phyloP scores from a whole-genome alignment of 768 basidiomycete genomes.

The Auriscalpium microsporum region DNA sequence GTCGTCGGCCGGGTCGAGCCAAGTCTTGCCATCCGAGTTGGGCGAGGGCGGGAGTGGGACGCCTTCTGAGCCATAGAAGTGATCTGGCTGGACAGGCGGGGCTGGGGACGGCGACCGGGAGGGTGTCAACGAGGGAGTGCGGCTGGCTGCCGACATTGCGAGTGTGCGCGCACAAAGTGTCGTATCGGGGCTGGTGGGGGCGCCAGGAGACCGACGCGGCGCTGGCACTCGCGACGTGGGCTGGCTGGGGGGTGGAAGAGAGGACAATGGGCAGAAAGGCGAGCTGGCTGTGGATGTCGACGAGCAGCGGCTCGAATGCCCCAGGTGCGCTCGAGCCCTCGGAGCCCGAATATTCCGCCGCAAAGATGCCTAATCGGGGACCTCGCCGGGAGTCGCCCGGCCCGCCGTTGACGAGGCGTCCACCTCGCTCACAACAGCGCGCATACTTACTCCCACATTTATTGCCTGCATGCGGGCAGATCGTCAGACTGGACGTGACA shows the following conservation, averaged over 20 bases:
- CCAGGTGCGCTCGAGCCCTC: not conserved
- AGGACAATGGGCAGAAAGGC: not conserved
- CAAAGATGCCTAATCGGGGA: not conserved
- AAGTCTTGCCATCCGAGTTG: slow-evolving; percentile 50
- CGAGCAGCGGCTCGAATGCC: not conserved
- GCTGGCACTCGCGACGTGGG: no score
- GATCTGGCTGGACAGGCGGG: slow-evolving; percentile 62
- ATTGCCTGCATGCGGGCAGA: no score
- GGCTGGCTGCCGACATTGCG: slow-evolving; percentile 13
- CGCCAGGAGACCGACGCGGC: not conserved
- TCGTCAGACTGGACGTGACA: no score
- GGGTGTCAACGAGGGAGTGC: slow-evolving; percentile 27
- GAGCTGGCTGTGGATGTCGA: not conserved
- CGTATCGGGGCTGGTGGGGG: not conserved
- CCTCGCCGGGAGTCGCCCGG: no score
- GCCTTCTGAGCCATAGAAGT: slow-evolving; percentile 63
- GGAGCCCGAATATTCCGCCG: not conserved
- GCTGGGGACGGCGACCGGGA: slow-evolving; percentile 41
- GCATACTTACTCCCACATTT: no score
- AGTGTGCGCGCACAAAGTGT: not conserved
- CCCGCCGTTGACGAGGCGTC: no score
- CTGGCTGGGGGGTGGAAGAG: no score
- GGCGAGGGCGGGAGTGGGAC: slow-evolving; percentile 47
- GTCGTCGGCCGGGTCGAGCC: slow-evolving; percentile 76
- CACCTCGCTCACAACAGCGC: no score